Percentiles rank a stretch among this genome's conserved stretches.
phyloP scores from a whole-genome alignment of 306 rosid genomes.

The Prunus fruticosa region DNA sequence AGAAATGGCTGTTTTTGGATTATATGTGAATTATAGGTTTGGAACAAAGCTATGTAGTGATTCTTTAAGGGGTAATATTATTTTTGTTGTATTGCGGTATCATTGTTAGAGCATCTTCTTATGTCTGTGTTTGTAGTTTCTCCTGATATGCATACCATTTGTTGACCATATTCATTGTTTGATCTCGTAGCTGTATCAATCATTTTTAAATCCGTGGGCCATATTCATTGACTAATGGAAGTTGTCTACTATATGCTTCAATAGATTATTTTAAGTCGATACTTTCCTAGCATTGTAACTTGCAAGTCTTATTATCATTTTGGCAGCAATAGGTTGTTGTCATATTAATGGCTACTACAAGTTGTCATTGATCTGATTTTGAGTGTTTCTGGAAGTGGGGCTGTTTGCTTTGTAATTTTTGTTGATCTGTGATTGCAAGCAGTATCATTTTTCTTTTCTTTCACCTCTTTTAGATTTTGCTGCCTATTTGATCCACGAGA shows the following conservation, averaged over 20 bases:
- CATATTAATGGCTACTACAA: constrained; percentile 6
- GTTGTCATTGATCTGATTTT: background rate
- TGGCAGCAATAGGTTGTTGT: constrained; percentile 1
- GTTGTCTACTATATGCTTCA: background rate
- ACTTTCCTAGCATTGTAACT: background rate
- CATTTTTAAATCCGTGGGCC: background rate
- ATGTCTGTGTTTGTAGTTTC: background rate
- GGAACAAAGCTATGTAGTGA: background rate
- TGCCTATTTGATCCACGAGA: background rate
- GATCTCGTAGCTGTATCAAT: constrained; percentile 9
- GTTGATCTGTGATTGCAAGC: background rate
- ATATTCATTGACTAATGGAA: constrained; percentile 6
- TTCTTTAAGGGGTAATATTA: background rate
- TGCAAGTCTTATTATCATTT: background rate
- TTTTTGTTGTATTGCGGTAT: constrained; percentile 7
- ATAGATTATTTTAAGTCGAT: background rate
- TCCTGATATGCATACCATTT: constrained; percentile 2
- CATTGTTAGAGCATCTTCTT: constrained; percentile 16
- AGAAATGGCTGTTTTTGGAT: background rate
- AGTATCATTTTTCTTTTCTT: background rate
- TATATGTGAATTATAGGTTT: background rate
- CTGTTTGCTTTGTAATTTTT: background rate
- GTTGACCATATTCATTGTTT: background rate
- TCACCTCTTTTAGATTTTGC: constrained; percentile 11
- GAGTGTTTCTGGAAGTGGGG: background rate